Base-by-base conservation (phyloP, 2,329 filamentous ascomycete species). In the Trichoderma asperellum region DNA sequence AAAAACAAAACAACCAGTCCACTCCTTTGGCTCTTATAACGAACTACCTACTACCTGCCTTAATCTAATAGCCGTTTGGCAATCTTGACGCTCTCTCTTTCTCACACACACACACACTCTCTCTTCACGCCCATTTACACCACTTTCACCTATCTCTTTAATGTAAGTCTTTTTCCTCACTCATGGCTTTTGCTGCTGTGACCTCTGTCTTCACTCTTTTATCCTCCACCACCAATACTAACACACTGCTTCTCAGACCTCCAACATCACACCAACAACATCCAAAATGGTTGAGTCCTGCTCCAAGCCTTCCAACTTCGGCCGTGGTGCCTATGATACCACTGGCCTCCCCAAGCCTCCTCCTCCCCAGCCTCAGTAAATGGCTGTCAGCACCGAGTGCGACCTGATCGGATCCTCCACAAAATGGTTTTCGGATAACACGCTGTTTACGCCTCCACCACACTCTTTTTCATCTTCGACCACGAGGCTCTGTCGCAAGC, bases 291-390 rank as follows among this genome's bases (percentile, higher is more conserved):
- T 80, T 71, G 74, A 77, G 71, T 72, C 74, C 69, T 76, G 75
- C 63, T 76, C 77, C 70, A 76, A 73, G 71, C 75, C 76, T 61
- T 76, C 73, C 77, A 83, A 85, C 76, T 84, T 85, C 82, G 84
- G 82, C 71, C 80, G 84, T 69, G 84, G 84, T 70, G 84, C 83
- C 72, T 86, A 86, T 74, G 84, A 86, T 73, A 84, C 83, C 72
- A 85, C 83, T 29, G 83, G 83, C 58, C 78, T 85, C 29, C 78
- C 80, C 69, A 85, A 85, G 78, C 84, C 83, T 68, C 80, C 81
- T 34, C 81, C 81, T 66, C 81, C 81, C 63, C 79, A 81, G 75
- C 80, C 79, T 68, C 77, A 73, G 74, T 82, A 78, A 80, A 66
- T 68, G 43, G 53, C n/a, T 32, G 37, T 21, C 56, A 35, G 34